phyloP scores from a whole-genome alignment of 2,329 filamentous ascomycete genomes.

The Diaporthe sp. region DNA sequence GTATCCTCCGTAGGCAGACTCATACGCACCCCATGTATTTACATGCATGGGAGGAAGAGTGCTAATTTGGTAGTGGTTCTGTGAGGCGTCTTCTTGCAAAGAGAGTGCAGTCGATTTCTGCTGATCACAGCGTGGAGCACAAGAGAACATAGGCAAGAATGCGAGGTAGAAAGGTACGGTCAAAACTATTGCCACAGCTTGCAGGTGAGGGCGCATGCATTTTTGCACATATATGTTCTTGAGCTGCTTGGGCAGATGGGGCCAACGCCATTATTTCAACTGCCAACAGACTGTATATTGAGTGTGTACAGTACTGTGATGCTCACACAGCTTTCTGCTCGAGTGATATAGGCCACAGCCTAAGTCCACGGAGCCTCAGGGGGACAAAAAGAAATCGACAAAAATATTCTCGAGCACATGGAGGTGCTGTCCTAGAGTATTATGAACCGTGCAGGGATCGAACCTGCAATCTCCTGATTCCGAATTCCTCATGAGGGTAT shows the following conservation, averaged over 20 bases:
- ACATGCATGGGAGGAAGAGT: not conserved
- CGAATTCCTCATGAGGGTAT: not conserved
- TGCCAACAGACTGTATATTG: too few species aligned
- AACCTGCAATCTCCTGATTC: constrained; percentile 43
- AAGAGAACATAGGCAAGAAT: not conserved
- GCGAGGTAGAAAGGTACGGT: not conserved
- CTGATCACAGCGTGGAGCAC: not conserved
- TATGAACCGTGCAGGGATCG: constrained; percentile 41
- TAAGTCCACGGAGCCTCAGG: not conserved
- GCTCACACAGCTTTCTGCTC: not conserved
- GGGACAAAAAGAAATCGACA: not conserved
- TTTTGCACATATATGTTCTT: not conserved
- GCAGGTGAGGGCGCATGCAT: too few species aligned
- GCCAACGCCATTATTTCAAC: not conserved
- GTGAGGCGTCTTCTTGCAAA: not conserved
- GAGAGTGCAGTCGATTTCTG: not conserved
- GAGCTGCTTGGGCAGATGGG: not conserved
- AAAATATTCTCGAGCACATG: constrained; percentile 18
- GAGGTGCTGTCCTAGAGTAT: not conserved
- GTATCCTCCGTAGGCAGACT: not conserved
- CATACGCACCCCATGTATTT: not conserved
- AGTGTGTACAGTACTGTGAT: not conserved
- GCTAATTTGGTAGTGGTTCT: not conserved
- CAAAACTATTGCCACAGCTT: not conserved
- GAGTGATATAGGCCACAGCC: not conserved